Percentiles rank a stretch among this genome's conserved stretches.
Evolutionary conservation across 192 early-diverging fungal species (phyloP).

Genomic region (Rhizoclosmatium sp.): DNA sequence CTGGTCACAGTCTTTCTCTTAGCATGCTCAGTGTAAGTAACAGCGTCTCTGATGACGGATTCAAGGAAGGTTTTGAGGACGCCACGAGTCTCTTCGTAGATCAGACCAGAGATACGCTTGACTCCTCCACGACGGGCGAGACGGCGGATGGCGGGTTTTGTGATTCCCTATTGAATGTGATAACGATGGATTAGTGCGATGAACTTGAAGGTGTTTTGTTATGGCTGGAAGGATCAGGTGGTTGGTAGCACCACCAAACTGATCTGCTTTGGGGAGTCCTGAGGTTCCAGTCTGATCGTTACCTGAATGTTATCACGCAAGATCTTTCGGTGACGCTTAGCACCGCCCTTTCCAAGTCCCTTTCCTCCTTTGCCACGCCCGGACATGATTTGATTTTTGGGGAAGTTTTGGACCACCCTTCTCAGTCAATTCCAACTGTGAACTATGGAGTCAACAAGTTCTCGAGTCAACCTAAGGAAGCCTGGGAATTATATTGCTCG

Average conservation of each 20-base stretch:
- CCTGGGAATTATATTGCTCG: too few relatives aligned
- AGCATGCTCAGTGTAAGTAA: slow-evolving; percentile 99
- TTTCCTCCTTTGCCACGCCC: slow-evolving; percentile 99
- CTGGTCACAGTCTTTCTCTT: slow-evolving; percentile 99
- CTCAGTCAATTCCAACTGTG: too few relatives aligned
- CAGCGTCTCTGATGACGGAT: slow-evolving; percentile 98
- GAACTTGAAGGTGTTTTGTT: too few relatives aligned
- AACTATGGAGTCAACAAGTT: too few relatives aligned
- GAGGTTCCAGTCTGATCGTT: not conserved
- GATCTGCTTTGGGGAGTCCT: too few relatives aligned
- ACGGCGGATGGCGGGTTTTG: slow-evolving; percentile 62
- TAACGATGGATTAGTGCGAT: too few relatives aligned
- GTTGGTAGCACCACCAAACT: too few relatives aligned
- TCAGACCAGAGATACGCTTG: slow-evolving; percentile 99
- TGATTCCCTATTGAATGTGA: slow-evolving; percentile 24
- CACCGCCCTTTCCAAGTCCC: slow-evolving; percentile 98
- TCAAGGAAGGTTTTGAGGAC: slow-evolving; percentile 99
- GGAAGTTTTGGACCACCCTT: too few relatives aligned
- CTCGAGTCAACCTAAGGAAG: too few relatives aligned
- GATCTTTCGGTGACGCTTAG: slow-evolving; percentile 99
- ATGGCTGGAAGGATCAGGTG: too few relatives aligned
- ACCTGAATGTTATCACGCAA: slow-evolving; percentile 92
- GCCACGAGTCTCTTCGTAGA: slow-evolving; percentile 98
- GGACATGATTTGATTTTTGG: slow-evolving; percentile 70
- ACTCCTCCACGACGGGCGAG: slow-evolving; percentile 53